Evolutionary conservation across 352 stramenopile genomes (phyloP).

Genomic region (Phytophthora cryptogea): DNA sequence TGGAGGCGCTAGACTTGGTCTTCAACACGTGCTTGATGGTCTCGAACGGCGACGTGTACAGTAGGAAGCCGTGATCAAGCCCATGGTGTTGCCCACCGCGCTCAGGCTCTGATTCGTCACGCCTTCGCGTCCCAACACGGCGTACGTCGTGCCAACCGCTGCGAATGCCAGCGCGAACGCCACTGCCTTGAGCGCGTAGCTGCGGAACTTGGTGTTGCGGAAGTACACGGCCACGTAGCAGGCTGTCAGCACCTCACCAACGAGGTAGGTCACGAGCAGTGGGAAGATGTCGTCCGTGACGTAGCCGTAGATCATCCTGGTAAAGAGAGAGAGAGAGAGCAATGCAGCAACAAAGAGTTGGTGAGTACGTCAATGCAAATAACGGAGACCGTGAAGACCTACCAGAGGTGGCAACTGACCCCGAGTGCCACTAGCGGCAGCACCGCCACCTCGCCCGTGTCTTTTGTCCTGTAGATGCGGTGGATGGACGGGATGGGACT

Average conservation of each 20-base stretch:
- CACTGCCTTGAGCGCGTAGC: conserved; percentile 27
- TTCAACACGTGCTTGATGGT: conserved; percentile 30
- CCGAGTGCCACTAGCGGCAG: conserved; percentile 27
- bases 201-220: conserved; percentile 19
- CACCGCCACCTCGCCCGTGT: conserved; percentile 24
- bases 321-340: not conserved
- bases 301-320: conserved; percentile 47
- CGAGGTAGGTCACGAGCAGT: conserved; percentile 39
- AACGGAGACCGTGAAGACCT: not conserved
- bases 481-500: conserved; percentile 26
- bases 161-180: conserved; percentile 25
- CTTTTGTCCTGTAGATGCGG: conserved; percentile 19
- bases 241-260: conserved; percentile 28
- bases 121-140: conserved; percentile 31
- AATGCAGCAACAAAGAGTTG: not conserved
- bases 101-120: conserved; percentile 28
- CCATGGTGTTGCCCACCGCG: conserved; percentile 23
- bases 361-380: not conserved
- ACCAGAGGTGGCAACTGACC: conserved; percentile 30
- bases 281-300: conserved; percentile 44
- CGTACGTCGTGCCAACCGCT: conserved; percentile 31
- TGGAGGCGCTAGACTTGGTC: conserved; percentile 36
- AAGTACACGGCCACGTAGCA: conserved; percentile 33
- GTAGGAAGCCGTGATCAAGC: conserved; percentile 34
- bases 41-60: conserved; percentile 39